Evolutionary conservation across 331 rosid species (phyloP).

Genomic region (Cydonia oblonga): DNA sequence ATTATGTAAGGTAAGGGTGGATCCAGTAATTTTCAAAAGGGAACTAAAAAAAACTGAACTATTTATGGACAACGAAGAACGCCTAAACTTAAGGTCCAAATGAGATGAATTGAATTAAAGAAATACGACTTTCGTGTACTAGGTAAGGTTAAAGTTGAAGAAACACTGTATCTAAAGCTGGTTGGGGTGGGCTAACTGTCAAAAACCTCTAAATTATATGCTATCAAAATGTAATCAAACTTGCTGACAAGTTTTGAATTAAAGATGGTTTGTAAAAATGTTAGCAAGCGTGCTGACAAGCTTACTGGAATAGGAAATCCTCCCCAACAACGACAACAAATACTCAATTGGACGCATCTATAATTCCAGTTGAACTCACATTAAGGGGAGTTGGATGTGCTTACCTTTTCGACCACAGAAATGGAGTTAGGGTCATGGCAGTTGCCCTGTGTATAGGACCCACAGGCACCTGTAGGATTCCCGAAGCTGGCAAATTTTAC

Average conservation of each 20-base stretch:
- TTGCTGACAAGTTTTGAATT: too few relatives aligned
- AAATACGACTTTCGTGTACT: too few relatives aligned
- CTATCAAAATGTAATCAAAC: background rate
- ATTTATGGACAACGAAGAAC: too few relatives aligned
- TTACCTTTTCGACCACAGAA: slow-evolving; percentile 58
- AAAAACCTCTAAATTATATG: too few relatives aligned
- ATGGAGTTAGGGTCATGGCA: slow-evolving; percentile 69
- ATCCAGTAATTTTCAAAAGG: too few relatives aligned
- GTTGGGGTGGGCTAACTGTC: too few relatives aligned
- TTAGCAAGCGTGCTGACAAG: too few relatives aligned
- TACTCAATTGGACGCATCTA: background rate
- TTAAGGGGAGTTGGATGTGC: background rate
- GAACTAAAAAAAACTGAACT: too few relatives aligned
- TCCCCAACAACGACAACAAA: background rate
- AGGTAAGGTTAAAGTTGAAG: too few relatives aligned
- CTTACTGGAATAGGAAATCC: background rate
- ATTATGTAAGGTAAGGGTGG: background rate
- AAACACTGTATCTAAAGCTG: background rate
- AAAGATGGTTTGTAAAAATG: too few relatives aligned
- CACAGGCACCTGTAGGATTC: slow-evolving; percentile 72
- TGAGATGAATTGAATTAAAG: too few relatives aligned
- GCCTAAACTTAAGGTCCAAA: too few relatives aligned
- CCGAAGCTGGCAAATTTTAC: slow-evolving; percentile 86
- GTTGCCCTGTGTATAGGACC: slow-evolving; percentile 52
- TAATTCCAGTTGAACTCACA: background rate